Evolutionary conservation across 2,329 filamentous ascomycete genomes (phyloP).

Genomic region (Penicillium janthinellum): DNA sequence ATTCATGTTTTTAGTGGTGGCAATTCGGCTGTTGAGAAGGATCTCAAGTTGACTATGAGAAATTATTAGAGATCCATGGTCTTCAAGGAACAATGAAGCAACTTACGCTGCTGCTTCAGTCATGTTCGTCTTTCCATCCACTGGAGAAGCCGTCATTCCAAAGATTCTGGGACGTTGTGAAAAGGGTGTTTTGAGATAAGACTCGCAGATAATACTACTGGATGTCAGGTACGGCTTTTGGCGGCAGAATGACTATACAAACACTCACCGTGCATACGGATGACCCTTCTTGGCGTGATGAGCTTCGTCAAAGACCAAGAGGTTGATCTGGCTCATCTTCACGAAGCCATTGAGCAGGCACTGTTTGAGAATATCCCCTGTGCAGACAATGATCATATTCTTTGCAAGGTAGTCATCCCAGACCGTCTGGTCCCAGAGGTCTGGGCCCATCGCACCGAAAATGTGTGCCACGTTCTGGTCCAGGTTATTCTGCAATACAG

Average conservation of each 20-base stretch:
- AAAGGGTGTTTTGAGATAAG: constrained; percentile 62
- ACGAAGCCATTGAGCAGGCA: constrained; percentile 79
- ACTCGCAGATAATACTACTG: constrained; percentile 76
- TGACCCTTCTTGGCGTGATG: constrained; percentile 96
- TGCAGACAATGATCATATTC: constrained; percentile 88
- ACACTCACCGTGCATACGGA: constrained; percentile 68
- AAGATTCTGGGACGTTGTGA: constrained; percentile 72
- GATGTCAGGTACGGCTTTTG: constrained; percentile 1
- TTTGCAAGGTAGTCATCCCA: constrained; percentile 62
- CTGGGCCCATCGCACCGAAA: constrained; percentile 68
- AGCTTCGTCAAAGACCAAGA: constrained; percentile 93
- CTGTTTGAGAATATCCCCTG: constrained; percentile 80
- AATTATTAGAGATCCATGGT: not conserved
- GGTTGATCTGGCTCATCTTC: constrained; percentile 77
- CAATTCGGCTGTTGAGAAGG: constrained; percentile 79
- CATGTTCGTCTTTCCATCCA: constrained; percentile 79
- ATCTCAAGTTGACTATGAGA: constrained; percentile 66
- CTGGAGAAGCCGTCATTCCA: constrained; percentile 95
- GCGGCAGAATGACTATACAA: not conserved
- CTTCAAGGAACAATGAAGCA: not conserved
- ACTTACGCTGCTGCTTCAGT: constrained; percentile 62
- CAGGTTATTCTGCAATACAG: constrained; percentile 78
- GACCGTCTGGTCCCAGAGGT: constrained; percentile 62
- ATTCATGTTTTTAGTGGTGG: constrained; percentile 67
- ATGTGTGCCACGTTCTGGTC: constrained; percentile 73